Conservation (phyloP, 1,284 basidiomycete genomes). For the Trametes polyzona region DNA sequence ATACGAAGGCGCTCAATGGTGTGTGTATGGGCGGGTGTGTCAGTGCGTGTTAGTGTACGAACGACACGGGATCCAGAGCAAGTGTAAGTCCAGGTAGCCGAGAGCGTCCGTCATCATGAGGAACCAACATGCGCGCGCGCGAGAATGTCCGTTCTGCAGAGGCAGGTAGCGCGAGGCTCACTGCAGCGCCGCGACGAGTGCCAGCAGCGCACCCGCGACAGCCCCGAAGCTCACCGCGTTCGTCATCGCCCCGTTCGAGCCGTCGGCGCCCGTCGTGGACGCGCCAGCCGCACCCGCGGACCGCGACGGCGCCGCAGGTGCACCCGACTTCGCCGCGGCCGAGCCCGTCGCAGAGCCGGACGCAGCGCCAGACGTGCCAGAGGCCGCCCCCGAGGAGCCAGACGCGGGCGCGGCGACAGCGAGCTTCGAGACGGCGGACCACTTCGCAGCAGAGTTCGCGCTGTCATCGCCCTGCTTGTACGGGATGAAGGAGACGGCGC, state of each 20-base stretch:
- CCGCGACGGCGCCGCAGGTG: constrained; percentile 11
- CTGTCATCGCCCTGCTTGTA: constrained; percentile 53
- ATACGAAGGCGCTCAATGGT: too few relatives aligned
- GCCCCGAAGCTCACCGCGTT: constrained; percentile 11
- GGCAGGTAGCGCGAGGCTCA: neutral
- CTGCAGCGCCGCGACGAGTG: constrained; percentile 13
- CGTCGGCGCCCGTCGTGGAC: neutral
- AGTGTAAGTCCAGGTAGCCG: neutral
- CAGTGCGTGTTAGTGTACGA: too few relatives aligned
- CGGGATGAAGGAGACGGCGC: constrained; percentile 70
- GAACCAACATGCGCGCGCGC: neutral
- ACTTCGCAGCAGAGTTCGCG: constrained; percentile 52
- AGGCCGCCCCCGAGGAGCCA: constrained; percentile 8
- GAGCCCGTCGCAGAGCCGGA: constrained; percentile 14
- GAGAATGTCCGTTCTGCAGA: neutral
- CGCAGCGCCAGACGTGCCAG: neutral
- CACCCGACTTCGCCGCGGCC: neutral
- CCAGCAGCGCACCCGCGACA: constrained; percentile 9
- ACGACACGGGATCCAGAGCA: too few relatives aligned
- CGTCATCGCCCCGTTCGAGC: constrained; percentile 13
- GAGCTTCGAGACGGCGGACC: constrained; percentile 46
- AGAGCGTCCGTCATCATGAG: too few relatives aligned
- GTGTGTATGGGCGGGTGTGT: too few relatives aligned
- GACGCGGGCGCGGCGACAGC: constrained; percentile 33
- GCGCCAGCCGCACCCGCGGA: neutral